Base-by-base conservation (phyloP, 2,329 filamentous ascomycete species). In the Fusarium buxicola region DNA sequence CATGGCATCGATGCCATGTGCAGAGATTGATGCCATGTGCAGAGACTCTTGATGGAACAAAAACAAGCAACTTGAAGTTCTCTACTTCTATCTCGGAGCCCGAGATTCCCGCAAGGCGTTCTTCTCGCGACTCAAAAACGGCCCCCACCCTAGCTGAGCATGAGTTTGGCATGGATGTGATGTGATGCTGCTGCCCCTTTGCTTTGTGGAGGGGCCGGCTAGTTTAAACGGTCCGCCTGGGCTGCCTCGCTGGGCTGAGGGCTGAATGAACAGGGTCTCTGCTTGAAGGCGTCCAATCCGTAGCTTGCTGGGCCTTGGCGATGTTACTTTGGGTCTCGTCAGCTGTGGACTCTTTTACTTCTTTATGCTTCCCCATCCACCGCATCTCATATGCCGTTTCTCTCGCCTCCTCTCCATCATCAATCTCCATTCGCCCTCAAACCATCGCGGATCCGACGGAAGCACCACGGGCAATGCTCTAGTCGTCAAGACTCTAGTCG, bases 221-320 rank as follows among this genome's bases (percentile, higher is more conserved):
- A 21, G 25, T 36, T 28, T 38, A 31, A 31, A 40, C 27, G 30
- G 27, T 15, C 34, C 34, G 36, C 18, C 32, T 25, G 11, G 47
- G 62, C 54, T 66, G 49, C 62, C 59, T 58, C 58, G 48, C 47
- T 27, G 21, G 49, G 27, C 28, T 36, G 27, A 35, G 49, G 38
- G 48, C 44, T 28, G 28, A 24, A 21, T 11, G 49, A n/a, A 11
- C 49, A 36, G 39, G 49, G 39, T 18, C 24, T 28, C 24, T 51
- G 28, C 15, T 39, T 35, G 21, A 8, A 25, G 28, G 27, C 18
- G 47, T 50, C 28, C 31, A 40, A 18, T 15, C 25, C 32, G n/a
- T 13, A 9, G 8, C 16, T 49, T 16, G 39, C 31, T 38, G 34
- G 13, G 34, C 41, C 30, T 41, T 36, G 46, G 28, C 11, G 28